Conservation (phyloP, 352 stramenopile species). For the Pythium insidiosum region DNA sequence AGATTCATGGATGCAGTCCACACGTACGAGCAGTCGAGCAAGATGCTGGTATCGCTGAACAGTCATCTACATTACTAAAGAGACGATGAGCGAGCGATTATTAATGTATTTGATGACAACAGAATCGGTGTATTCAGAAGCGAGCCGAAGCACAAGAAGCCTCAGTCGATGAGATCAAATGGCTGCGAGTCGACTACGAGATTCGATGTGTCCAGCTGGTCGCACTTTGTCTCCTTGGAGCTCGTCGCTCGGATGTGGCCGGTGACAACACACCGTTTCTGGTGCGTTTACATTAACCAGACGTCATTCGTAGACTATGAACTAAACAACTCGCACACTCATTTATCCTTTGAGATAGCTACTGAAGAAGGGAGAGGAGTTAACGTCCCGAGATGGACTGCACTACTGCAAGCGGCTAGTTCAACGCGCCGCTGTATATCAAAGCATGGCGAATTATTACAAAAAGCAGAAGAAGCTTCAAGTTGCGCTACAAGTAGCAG, state of each 20-base stretch:
- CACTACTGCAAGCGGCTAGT: constrained; percentile 60
- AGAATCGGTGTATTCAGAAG: constrained; percentile 66
- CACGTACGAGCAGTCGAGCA: constrained; percentile 60
- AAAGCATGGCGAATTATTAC: constrained; percentile 63
- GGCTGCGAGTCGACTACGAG: constrained; percentile 63
- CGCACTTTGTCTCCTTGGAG: constrained; percentile 56
- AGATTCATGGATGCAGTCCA: constrained; percentile 65
- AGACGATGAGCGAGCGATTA: too few species aligned
- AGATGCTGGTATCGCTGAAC: constrained; percentile 44
- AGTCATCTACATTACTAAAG: background rate
- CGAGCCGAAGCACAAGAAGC: constrained; percentile 34
- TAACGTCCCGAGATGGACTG: constrained; percentile 43
- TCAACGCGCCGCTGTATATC: constrained; percentile 50
- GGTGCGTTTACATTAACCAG: constrained; percentile 15
- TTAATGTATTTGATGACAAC: too few species aligned
- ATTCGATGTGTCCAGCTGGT: constrained; percentile 69
- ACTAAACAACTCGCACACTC: background rate
- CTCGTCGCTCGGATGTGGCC: constrained; percentile 27
- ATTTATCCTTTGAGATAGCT: constrained; percentile 19
- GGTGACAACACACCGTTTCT: constrained; percentile 57
- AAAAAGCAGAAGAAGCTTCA: constrained; percentile 75
- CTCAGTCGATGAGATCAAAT: constrained; percentile 48
- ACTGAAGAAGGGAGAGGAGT: constrained; percentile 56
- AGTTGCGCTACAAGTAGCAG: constrained; percentile 40
- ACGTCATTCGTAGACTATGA: background rate